Percentiles rank a stretch among this genome's conserved stretches.
Evolutionary conservation across 2,329 filamentous ascomycete genomes (phyloP).

Genomic region (Alternaria tenuissima): DNA sequence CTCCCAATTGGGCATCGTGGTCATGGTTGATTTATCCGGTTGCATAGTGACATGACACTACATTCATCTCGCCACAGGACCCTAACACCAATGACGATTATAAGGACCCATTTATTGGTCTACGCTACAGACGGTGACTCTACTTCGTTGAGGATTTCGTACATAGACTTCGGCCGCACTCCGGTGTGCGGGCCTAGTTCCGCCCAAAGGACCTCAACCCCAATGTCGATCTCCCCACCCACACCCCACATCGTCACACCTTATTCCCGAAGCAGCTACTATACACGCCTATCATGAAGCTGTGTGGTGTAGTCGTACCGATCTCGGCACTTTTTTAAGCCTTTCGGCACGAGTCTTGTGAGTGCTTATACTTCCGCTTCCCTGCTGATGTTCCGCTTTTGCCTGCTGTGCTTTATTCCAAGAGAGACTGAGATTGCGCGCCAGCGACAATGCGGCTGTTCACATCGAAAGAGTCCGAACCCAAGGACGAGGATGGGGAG

Average conservation of each 20-base stretch:
- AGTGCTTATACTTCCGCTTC: slow-evolving; percentile 5
- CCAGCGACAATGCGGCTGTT: neutral
- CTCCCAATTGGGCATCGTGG: neutral
- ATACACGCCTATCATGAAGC: slow-evolving; percentile 6
- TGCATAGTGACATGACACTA: neutral
- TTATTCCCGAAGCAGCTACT: slow-evolving; percentile 5
- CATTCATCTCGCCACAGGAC: neutral
- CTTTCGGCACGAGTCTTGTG: slow-evolving; percentile 1
- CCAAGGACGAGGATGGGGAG: neutral
- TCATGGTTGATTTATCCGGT: neutral
- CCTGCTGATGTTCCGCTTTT: neutral
- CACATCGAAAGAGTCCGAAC: neutral
- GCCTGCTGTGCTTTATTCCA: neutral
- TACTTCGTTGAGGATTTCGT: neutral
- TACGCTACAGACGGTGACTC: neutral
- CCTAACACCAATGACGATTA: neutral
- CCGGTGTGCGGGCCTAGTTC: slow-evolving; percentile 4
- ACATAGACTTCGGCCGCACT: neutral
- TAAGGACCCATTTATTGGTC: neutral
- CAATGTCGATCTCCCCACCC: slow-evolving; percentile 12
- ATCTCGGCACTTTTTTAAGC: slow-evolving; percentile 10
- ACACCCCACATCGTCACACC: slow-evolving; percentile 8
- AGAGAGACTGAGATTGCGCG: neutral
- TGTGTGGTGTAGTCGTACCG: neutral
- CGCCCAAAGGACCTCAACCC: neutral